Evolutionary conservation across 2,329 filamentous ascomycete species (phyloP).

Genomic region (Alternaria consortialis): DNA sequence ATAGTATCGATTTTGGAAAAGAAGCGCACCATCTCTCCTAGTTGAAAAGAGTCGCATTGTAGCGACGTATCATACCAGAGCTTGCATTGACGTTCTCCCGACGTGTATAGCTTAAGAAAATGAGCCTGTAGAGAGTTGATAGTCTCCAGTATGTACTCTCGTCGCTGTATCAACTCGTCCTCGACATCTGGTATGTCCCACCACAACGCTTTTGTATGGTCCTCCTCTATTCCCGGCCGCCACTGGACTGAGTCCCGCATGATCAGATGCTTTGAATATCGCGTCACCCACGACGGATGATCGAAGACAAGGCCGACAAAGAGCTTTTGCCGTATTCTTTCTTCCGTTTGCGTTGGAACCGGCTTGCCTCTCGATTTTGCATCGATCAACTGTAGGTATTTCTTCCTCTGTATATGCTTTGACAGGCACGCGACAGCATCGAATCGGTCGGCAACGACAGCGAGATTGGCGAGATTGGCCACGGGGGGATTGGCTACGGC

Average conservation of each 20-base stretch:
- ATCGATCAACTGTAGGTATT: slow-evolving; percentile 54
- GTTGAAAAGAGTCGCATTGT: slow-evolving; percentile 79
- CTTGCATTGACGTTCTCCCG: slow-evolving; percentile 73
- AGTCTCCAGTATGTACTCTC: slow-evolving; percentile 72
- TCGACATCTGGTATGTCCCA: slow-evolving; percentile 78
- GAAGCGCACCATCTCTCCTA: slow-evolving; percentile 80
- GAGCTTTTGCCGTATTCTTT: slow-evolving; percentile 73
- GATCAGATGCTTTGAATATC: slow-evolving; percentile 72
- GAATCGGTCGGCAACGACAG: slow-evolving; percentile 77
- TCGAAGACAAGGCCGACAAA: slow-evolving; percentile 72
- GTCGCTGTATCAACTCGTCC: slow-evolving; percentile 72
- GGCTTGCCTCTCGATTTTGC: slow-evolving; percentile 55
- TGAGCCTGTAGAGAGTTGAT: slow-evolving; percentile 74
- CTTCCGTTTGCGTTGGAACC: slow-evolving; percentile 62
- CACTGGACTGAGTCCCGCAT: slow-evolving; percentile 70
- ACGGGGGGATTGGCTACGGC: slow-evolving; percentile 59
- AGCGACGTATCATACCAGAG: slow-evolving; percentile 77
- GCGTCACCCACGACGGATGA: slow-evolving; percentile 67
- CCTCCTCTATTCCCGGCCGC: slow-evolving; percentile 53
- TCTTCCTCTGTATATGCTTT: slow-evolving; percentile 61
- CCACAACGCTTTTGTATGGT: slow-evolving; percentile 65
- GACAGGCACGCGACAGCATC: slow-evolving; percentile 68
- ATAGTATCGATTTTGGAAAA: slow-evolving; percentile 69
- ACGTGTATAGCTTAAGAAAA: slow-evolving; percentile 73
- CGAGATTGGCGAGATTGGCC: slow-evolving; percentile 71